Base-by-base conservation (phyloP, 1,139 yeast genomes). In the Geotrichum australiense region DNA sequence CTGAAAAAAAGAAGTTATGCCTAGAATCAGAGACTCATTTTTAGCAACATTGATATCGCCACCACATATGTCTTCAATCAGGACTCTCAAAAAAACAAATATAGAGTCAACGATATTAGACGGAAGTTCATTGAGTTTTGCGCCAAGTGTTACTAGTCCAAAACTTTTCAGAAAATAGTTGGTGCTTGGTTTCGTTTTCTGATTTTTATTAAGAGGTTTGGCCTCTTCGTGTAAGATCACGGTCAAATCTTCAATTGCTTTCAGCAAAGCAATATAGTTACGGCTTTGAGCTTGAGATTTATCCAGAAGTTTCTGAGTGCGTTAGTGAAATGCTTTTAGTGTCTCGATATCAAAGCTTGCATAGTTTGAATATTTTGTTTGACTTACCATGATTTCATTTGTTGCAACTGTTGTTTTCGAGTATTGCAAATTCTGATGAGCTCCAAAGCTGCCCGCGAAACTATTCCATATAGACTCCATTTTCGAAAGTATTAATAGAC, bases 401-500 rank as follows among this genome's bases (percentile, higher is more conserved):
- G 52, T 47, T 3, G 52, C 50, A 7, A 37, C 43, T 32, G 55
- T 51, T 16, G 24, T 31, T 19, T 41, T 48, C n/a, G n/a, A n/a
- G n/a, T n/a, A n/a, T n/a, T n/a, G n/a, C n/a, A n/a, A n/a, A n/a
- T n/a, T n/a, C n/a, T n/a, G n/a, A n/a, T n/a, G n/a, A 27, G 18
- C 29, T 15, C 19, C 34, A 19, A 47, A 39, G 31, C 43, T 35
- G 14, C 41, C 43, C 20, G 43, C 45, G 15, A 48, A 11, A n/a
- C 50, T 40, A 23, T 38, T 47, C 51, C 53, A 48, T 23, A 50
- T 29, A 20, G 49, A 48, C 32, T 44, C 50, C 52, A 49, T 48
- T 8, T 11, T 23, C n/a, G 11, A 21, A n/a, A n/a, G n/a, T n/a
- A n/a, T n/a, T n/a, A n/a, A n/a, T n/a, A n/a, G n/a, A n/a, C n/a